Conservation (phyloP, 192 early-diverging fungal species). For the Coemansia nantahalensis region DNA sequence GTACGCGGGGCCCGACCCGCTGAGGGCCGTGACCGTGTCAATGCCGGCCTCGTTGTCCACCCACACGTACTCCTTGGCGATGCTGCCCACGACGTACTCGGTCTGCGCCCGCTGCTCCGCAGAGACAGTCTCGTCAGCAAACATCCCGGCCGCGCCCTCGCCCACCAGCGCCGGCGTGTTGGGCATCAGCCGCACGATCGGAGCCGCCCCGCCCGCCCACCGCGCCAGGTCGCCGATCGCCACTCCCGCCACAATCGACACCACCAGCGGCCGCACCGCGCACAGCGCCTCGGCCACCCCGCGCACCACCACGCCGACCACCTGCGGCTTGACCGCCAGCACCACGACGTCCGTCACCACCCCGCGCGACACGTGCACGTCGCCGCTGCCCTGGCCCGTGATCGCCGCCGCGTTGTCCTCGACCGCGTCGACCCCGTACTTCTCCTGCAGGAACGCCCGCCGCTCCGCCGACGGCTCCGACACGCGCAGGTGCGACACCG, state of each 20-base stretch:
- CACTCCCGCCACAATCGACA: conserved; percentile 92
- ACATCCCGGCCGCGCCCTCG: conserved; percentile 87
- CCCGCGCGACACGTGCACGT: conserved; percentile 1
- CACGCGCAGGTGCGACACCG: conserved; percentile 64
- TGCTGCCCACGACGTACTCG: conserved; percentile 65
- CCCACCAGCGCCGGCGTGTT: conserved; percentile 90
- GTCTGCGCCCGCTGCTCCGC: conserved; percentile 62
- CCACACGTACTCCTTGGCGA: conserved; percentile 83
- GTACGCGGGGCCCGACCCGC: conserved; percentile 93
- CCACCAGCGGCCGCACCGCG: conserved; percentile 63
- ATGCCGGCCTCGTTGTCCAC: conserved; percentile 71
- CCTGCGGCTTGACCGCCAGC: conserved; percentile 91
- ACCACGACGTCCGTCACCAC: conserved; percentile 64
- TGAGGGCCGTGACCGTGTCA: conserved; percentile 86
- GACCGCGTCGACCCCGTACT: conserved; percentile 62
- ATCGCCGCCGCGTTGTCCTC: conserved; percentile 64
- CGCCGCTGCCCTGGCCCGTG: conserved; percentile 28
- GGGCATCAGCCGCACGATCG: conserved; percentile 87
- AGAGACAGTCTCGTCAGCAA: conserved; percentile 61
- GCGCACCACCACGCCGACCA: conserved; percentile 67
- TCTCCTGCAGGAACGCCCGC: conserved; percentile 59
- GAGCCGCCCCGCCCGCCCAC: conserved; percentile 61
- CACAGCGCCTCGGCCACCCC: conserved; percentile 55
- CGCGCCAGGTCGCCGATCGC: conserved; percentile 65
- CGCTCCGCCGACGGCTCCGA: conserved; percentile 75